Evolutionary conservation across 805 yeast species (phyloP), one percentile per base, ranked within the genome.

Genomic region (Ascoidea rubescens): DNA sequence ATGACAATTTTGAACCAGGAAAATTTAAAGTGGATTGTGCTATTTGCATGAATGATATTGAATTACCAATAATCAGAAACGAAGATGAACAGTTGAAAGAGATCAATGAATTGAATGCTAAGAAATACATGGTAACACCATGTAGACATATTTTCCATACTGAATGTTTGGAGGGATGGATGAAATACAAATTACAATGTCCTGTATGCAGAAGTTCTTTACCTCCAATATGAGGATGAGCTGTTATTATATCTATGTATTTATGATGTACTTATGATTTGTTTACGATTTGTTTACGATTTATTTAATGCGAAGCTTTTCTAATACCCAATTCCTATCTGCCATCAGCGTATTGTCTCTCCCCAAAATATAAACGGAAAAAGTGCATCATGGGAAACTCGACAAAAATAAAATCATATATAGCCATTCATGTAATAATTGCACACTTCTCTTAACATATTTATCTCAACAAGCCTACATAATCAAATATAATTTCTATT

Each of bases 111-210:
- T 45, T 46, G 7, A 51, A 33, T 5, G 52, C 48, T 42, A 70
- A 78, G 57, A 66, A 70, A 10, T 84, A 82, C 60, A 84, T 86
- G 93, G 78, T 88, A 3, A 87, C 98, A 0, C 97, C 97, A 1
- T 90, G 98, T 65, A 73, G 80, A 46, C 98, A 90, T 64, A 79
- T 88, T 7, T 91, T 89, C 75, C 97, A 90, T 62, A 76, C 87
- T 1, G 81, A 77, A n/a, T 90, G 98, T 67, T 69, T 91, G 56
- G 95, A 87, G 62, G 79, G 77, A 56, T 91, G 97, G 97, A 88
- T 91, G 96, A 78, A 82, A 64, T 85, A 87, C 63, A 87, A 89
- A 60, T 67, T 91, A 50, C 96, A 89, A 61, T 91, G 98, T 67
- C 98, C 98, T 0, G 90, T 89, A 5, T 91, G 98, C 67, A 75